A percentile compares a stretch with the other conserved stretches of the same genome.
Evolutionary conservation across 441 rosid species (phyloP).

Genomic region (Gossypium schwendimanii): DNA sequence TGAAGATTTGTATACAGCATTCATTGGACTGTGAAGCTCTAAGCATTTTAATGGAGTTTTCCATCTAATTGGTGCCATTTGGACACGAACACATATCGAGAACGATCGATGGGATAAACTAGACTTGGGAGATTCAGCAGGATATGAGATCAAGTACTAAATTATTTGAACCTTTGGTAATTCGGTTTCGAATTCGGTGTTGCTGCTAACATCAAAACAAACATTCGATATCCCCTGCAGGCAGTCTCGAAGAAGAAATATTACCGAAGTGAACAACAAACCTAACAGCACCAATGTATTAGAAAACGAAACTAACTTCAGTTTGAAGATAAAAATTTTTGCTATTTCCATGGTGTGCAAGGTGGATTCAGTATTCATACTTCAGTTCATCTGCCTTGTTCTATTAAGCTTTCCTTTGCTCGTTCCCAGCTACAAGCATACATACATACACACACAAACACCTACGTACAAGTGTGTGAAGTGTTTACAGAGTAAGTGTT

Average conservation of each 20-base stretch:
- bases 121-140: background rate
- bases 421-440: background rate
- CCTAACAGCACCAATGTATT: background rate
- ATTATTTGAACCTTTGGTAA: background rate
- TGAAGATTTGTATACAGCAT: slow-evolving; percentile 30
- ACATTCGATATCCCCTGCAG: background rate
- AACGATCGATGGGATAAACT: background rate
- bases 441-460: too few relatives aligned
- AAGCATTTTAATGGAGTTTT: slow-evolving; percentile 14
- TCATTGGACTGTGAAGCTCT: slow-evolving; percentile 23
- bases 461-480: background rate
- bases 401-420: background rate
- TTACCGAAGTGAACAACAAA: background rate
- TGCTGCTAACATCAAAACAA: background rate
- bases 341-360: background rate
- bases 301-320: background rate
- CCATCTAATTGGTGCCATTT: background rate
- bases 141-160: background rate
- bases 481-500: background rate
- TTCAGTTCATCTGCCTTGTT: background rate
- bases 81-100: background rate
- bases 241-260: background rate
- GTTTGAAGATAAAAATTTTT: background rate
- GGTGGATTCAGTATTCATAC: background rate
- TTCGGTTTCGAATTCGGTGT: background rate